Evolutionary conservation across 345 rosid species (phyloP).

Genomic region (Abelmoschus esculentus): DNA sequence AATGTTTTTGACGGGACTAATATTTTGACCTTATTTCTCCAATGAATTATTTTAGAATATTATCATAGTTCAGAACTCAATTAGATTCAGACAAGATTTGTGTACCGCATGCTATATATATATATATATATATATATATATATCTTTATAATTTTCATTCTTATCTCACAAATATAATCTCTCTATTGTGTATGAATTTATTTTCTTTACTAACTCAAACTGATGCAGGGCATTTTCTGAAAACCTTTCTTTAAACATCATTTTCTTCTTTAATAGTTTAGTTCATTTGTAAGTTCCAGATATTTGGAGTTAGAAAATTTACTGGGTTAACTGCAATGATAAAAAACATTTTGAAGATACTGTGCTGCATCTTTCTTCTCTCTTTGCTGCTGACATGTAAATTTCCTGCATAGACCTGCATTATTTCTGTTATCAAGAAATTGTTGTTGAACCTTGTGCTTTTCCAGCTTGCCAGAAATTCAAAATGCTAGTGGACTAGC

Average conservation of each 20-base stretch:
- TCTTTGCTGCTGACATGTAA: background rate
- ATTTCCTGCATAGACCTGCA: background rate
- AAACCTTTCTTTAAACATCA: background rate
- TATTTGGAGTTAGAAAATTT: background rate
- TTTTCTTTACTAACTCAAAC: background rate
- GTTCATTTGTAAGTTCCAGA: background rate
- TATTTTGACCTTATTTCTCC: background rate
- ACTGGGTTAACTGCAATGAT: background rate
- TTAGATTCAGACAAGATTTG: background rate
- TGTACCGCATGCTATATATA: background rate
- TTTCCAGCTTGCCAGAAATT: slow-evolving; percentile 64
- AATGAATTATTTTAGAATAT: background rate
- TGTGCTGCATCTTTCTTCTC: background rate
- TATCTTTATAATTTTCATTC: background rate
- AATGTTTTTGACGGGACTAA: background rate
- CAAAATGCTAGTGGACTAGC: slow-evolving; percentile 64
- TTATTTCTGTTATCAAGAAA: background rate
- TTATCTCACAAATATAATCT: background rate
- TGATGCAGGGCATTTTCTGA: background rate
- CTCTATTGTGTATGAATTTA: background rate
- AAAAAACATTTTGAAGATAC: background rate
- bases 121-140: too few relatives aligned
- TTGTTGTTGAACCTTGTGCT: background rate
- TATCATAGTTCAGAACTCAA: background rate
- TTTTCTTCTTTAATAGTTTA: background rate